Conservation (phyloP, 176 grass and related monocot genomes). For the Stipa capillata region DNA sequence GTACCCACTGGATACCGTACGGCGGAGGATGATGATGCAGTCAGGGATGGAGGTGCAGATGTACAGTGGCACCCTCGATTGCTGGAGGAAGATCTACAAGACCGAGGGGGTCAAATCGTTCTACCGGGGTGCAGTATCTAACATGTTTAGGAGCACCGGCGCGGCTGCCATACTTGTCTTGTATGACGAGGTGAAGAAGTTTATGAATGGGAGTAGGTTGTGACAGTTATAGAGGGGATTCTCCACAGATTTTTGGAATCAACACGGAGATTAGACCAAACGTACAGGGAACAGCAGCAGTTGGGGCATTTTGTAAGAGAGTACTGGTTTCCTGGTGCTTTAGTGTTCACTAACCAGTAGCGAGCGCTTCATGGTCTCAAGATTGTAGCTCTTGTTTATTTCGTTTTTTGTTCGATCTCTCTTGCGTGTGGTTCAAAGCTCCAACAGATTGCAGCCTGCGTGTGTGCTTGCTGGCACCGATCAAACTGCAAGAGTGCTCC, state of each 20-base stretch:
- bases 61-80: slow-evolving; percentile 70
- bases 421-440: neutral
- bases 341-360: slow-evolving; percentile 45
- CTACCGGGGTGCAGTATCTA: slow-evolving; percentile 78
- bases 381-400: slow-evolving; percentile 10
- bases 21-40: slow-evolving; percentile 99
- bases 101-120: slow-evolving; percentile 64
- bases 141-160: slow-evolving; percentile 89
- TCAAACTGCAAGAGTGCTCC: neutral
- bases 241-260: slow-evolving; percentile 30
- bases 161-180: slow-evolving; percentile 87
- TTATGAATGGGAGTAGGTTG: slow-evolving; percentile 67
- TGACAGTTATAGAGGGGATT: slow-evolving; percentile 38
- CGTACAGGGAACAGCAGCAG: slow-evolving; percentile 36
- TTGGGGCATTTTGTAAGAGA: slow-evolving; percentile 34
- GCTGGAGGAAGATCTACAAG: slow-evolving; percentile 86
- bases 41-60: slow-evolving; percentile 64
- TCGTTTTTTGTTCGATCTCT: neutral
- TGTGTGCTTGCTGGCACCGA: neutral
- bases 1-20: slow-evolving; percentile 80
- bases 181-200: slow-evolving; percentile 90
- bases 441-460: neutral
- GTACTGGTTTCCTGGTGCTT: neutral
- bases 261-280: slow-evolving; percentile 6
- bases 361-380: neutral